phyloP scores from a whole-genome alignment of 2,329 filamentous ascomycete genomes.

The Tympanopsis confertula region DNA sequence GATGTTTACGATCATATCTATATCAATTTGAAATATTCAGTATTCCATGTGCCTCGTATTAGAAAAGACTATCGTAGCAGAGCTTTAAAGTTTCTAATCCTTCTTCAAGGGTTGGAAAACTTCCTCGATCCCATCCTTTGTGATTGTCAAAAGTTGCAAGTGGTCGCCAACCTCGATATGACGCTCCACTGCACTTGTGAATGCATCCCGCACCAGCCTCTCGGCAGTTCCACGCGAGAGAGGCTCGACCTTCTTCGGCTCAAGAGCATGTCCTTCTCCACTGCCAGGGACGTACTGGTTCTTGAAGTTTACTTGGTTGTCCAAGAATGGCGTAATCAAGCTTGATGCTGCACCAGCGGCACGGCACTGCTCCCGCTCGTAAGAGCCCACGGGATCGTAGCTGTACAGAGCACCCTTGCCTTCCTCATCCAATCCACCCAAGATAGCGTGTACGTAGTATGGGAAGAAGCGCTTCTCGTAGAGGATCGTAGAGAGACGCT shows the following conservation, averaged over 20 bases:
- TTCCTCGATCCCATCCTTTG: constrained; percentile 79
- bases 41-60: too few species aligned
- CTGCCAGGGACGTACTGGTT: constrained; percentile 90
- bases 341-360: constrained; percentile 85
- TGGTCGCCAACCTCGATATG: constrained; percentile 98
- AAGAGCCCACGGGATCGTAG: constrained; percentile 95
- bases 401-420: constrained; percentile 90
- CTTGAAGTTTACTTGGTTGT: constrained; percentile 99
- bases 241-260: constrained; percentile 59
- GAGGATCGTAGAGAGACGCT: constrained; percentile 86
- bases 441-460: constrained; percentile 91
- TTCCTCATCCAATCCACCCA: constrained; percentile 88
- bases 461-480: constrained; percentile 98
- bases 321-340: constrained; percentile 96
- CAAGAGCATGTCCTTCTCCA: constrained; percentile 69
- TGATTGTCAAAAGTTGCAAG: constrained; percentile 90
- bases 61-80: too few species aligned
- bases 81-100: constrained; percentile 66
- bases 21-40: too few species aligned
- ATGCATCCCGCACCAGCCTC: constrained; percentile 87
- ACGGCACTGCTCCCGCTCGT: constrained; percentile 91
- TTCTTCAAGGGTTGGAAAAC: constrained; percentile 74
- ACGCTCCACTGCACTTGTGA: constrained; percentile 93
- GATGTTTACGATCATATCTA: too few species aligned
- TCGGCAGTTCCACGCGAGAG: constrained; percentile 66